A percentile compares a stretch with the other conserved stretches of the same genome.
These are phyloP conservation scores for Tremellales sp. DNA, from an alignment of 1,284 basidiomycete species.

Conservation along the genomic window DNA sequence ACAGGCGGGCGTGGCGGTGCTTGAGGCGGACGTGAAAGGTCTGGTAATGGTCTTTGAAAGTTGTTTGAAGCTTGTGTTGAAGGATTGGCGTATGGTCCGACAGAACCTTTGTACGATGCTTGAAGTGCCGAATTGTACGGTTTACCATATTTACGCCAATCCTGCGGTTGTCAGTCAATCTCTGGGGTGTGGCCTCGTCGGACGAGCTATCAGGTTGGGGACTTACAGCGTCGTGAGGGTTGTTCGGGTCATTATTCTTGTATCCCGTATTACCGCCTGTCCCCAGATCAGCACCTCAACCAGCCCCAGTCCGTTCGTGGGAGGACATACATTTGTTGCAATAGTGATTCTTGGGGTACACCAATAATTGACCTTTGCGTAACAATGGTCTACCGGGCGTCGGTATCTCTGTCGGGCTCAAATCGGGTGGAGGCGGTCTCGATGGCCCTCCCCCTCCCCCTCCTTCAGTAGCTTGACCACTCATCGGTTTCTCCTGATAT, in stretches of 20 bases:
- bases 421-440: conserved; percentile 11
- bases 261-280: conserved; percentile 46
- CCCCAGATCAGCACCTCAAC: conserved; percentile 1
- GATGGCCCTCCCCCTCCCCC: background rate
- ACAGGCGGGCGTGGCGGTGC: conserved; percentile 1
- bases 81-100: conserved; percentile 18
- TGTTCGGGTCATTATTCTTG: conserved; percentile 39
- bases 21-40: conserved; percentile 1
- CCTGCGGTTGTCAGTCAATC: conserved; percentile 22
- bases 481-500: background rate
- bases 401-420: conserved; percentile 37
- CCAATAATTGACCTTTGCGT: conserved; percentile 36
- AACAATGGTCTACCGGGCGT: conserved; percentile 44
- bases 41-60: conserved; percentile 40
- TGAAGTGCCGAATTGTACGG: conserved; percentile 40
- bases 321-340: conserved; percentile 40
- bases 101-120: conserved; percentile 29
- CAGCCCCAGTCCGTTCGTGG: background rate
- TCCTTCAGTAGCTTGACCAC: background rate
- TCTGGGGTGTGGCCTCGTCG: background rate
- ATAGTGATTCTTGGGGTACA: conserved; percentile 39
- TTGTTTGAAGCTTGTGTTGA: conserved; percentile 28
- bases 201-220: background rate
- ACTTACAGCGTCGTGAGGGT: conserved; percentile 36
- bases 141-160: conserved; percentile 47